Conservation (phyloP, 768 basidiomycete genomes). For the Pulveroboletus sp. region DNA sequence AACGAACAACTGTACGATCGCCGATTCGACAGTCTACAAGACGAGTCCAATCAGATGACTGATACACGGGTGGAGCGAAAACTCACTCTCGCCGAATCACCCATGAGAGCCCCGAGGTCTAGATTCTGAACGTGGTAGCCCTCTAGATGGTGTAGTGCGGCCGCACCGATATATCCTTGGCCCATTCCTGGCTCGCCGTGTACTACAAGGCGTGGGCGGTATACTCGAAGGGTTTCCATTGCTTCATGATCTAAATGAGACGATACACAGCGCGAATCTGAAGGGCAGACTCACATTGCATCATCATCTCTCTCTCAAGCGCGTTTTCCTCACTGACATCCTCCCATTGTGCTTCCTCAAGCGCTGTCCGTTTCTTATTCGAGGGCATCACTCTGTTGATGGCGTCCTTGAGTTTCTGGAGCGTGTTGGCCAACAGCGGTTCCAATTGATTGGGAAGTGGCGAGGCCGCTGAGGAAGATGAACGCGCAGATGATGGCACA, state of each 20-base stretch:
- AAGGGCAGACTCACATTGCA: conserved; percentile 60
- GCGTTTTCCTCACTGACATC: conserved; percentile 78
- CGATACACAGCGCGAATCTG: not conserved
- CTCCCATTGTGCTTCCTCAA: conserved; percentile 96
- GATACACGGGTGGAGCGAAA: not conserved
- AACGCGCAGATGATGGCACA: conserved; percentile 91
- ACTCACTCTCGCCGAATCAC: conserved; percentile 83
- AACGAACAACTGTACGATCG: conserved; percentile 90
- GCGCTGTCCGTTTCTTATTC: conserved; percentile 73
- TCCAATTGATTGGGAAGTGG: conserved; percentile 82
- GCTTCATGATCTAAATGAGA: conserved; percentile 42
- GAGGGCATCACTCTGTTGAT: conserved; percentile 76
- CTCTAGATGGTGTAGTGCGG: conserved; percentile 89
- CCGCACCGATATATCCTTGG: conserved; percentile 85
- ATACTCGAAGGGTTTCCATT: conserved; percentile 87
- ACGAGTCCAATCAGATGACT: conserved; percentile 1
- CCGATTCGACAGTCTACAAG: conserved; percentile 78
- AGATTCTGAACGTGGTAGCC: conserved; percentile 94
- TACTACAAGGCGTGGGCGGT: conserved; percentile 83
- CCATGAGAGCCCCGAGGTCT: conserved; percentile 83
- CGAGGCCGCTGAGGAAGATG: conserved; percentile 79
- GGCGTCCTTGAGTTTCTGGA: conserved; percentile 68
- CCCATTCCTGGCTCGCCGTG: conserved; percentile 87
- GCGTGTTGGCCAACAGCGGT: conserved; percentile 63
- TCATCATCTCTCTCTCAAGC: conserved; percentile 80